Percentiles rank a stretch among this genome's conserved stretches.
Conservation (phyloP, 257 asterid genomes). For the Scutellaria barbata region DNA sequence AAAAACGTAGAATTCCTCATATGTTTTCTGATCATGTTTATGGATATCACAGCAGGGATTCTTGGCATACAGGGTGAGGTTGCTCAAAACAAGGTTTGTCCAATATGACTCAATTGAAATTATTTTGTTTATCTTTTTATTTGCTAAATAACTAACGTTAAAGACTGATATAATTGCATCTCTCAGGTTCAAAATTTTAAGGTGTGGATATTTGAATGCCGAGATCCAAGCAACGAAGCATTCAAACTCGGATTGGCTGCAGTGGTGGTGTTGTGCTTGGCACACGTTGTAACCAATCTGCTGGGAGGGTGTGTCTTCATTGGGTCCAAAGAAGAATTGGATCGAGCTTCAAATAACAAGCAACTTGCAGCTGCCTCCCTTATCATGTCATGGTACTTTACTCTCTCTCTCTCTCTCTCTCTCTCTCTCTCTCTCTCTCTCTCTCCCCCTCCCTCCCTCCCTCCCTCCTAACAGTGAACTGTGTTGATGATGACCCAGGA, state of each 20-base stretch:
- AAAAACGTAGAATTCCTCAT: conserved; percentile 45
- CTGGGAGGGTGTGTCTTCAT: conserved; percentile 70
- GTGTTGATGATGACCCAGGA: conserved; percentile 40
- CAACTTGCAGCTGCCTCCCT: conserved; percentile 80
- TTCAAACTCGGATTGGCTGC: conserved; percentile 81
- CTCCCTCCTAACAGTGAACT: neutral
- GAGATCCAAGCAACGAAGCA: conserved; percentile 81
- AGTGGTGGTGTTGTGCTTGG: conserved; percentile 58
- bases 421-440: neutral
- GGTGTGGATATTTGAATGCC: conserved; percentile 75
- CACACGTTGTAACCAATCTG: conserved; percentile 60
- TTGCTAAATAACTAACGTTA: neutral
- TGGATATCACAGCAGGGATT: conserved; percentile 57
- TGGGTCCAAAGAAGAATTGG: conserved; percentile 71
- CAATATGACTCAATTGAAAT: neutral
- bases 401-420: neutral
- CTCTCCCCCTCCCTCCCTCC: neutral
- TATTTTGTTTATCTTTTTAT: neutral
- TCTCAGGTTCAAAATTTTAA: conserved; percentile 55
- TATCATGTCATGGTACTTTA: conserved; percentile 64
- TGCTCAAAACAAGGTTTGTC: conserved; percentile 58
- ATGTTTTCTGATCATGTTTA: conserved; percentile 46
- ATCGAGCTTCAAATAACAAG: conserved; percentile 64
- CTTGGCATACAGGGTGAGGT: conserved; percentile 66
- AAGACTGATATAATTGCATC: neutral